Percentiles rank a stretch among this genome's conserved stretches.
Evolutionary conservation across 805 yeast species (phyloP).

Genomic region (Metschnikowia borealis): DNA sequence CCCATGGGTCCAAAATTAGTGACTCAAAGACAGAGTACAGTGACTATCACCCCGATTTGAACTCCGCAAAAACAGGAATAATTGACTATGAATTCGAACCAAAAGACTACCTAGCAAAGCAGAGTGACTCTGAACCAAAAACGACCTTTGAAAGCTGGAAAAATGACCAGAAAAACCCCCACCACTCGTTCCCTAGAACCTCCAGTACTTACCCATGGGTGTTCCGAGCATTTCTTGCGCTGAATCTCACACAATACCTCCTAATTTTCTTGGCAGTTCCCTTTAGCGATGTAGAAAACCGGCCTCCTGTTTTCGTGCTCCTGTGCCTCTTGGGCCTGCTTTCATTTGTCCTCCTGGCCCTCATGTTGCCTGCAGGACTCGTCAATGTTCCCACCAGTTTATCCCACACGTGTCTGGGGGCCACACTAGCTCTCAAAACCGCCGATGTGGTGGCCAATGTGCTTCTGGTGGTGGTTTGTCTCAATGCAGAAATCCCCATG

Average conservation of each 20-base stretch:
- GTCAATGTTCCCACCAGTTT: conserved; percentile 8
- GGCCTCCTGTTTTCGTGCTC: conserved; percentile 26
- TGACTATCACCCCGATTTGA: too few species aligned
- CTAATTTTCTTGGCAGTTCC: conserved; percentile 30
- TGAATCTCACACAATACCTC: conserved; percentile 28
- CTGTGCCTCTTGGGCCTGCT: conserved; percentile 15
- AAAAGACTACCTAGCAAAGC: too few species aligned
- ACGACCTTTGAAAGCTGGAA: too few species aligned
- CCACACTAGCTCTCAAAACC: conserved; percentile 19
- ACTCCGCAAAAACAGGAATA: too few species aligned
- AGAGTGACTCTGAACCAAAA: not conserved
- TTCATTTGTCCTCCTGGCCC: conserved; percentile 11
- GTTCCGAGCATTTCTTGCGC: conserved; percentile 9
- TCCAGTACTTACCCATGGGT: conserved; percentile 7
- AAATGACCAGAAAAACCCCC: too few species aligned
- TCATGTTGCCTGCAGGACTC: conserved; percentile 15
- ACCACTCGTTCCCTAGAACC: not conserved
- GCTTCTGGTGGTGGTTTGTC: conserved; percentile 17
- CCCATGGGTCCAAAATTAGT: too few species aligned
- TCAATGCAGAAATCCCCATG: conserved; percentile 22
- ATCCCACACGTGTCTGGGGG: conserved; percentile 13
- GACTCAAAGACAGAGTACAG: too few species aligned
- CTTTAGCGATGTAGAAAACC: conserved; percentile 29
- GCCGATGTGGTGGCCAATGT: conserved; percentile 19
- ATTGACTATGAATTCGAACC: too few species aligned